A percentile compares a stretch with the other conserved stretches of the same genome.
phyloP scores from a whole-genome alignment of 2,329 filamentous ascomycete genomes.

The Fusarium domesticum region DNA sequence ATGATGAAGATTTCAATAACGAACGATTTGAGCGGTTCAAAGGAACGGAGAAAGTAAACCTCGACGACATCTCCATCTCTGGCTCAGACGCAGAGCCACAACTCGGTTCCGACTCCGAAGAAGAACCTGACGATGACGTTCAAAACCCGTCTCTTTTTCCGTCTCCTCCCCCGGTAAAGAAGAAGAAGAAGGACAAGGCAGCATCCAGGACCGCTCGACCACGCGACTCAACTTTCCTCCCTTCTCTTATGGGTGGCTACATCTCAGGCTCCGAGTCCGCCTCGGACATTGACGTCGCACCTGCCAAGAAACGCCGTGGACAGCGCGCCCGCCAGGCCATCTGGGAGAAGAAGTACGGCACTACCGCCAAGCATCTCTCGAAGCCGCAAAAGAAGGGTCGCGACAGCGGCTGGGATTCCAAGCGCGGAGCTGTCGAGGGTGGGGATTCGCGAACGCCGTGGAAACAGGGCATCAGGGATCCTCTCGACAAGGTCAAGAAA shows the following conservation, averaged over 20 bases:
- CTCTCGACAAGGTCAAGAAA: constrained; percentile 23
- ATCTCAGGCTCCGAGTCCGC: constrained; percentile 71
- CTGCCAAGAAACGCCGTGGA: constrained; percentile 69
- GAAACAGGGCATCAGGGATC: constrained; percentile 50
- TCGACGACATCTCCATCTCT: constrained; percentile 41
- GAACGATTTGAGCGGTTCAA: constrained; percentile 31
- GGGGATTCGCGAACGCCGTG: constrained; percentile 46
- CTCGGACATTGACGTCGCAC: constrained; percentile 63
- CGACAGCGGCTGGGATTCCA: constrained; percentile 57
- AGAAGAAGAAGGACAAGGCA: constrained; percentile 33
- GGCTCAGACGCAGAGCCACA: constrained; percentile 34
- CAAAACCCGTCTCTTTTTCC: constrained; percentile 29
- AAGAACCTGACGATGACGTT: constrained; percentile 17
- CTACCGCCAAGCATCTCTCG: constrained; percentile 64
- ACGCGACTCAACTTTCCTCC: constrained; percentile 61
- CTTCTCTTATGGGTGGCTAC: constrained; percentile 75
- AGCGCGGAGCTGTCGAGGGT: constrained; percentile 51
- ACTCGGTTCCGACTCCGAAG: constrained; percentile 27
- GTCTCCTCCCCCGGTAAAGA: constrained; percentile 34
- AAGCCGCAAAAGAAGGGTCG: constrained; percentile 37
- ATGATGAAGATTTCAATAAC: constrained; percentile 40
- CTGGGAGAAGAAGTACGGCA: constrained; percentile 76
- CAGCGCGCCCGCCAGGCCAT: constrained; percentile 76
- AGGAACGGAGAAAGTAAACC: constrained; percentile 36
- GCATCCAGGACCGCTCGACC: constrained; percentile 9